Evolutionary conservation across 495 filamentous ascomycete species (phyloP).

Genomic region (Talaromyces wortmannii): DNA sequence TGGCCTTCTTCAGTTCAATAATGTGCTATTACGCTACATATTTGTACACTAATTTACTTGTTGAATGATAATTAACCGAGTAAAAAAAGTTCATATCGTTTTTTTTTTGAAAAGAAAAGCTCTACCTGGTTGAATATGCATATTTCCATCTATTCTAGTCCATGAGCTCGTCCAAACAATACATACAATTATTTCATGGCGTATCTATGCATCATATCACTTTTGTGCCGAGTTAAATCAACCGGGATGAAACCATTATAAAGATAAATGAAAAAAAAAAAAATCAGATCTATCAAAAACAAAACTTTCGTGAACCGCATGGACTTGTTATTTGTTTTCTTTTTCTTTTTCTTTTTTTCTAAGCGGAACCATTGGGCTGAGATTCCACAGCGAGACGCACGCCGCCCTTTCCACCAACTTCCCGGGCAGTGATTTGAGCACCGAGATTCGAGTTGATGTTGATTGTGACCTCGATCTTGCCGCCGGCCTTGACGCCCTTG

Average conservation of each 20-base stretch:
- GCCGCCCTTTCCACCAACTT: constrained; percentile 79
- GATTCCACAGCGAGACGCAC: constrained; percentile 65
- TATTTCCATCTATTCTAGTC: neutral
- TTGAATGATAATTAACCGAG: too few species aligned
- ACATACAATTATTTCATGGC: neutral
- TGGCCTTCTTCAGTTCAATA: too few species aligned
- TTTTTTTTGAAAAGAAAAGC: neutral
- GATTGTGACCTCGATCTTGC: constrained; percentile 88
- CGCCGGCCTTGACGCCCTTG: constrained; percentile 75
- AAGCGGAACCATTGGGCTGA: constrained; percentile 32
- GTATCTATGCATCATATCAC: neutral
- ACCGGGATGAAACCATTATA: too few species aligned
- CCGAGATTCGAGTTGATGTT: constrained; percentile 72
- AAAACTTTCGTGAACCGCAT: neutral
- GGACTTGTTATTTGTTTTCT: neutral
- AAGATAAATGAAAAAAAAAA: too few species aligned
- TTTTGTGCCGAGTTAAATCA: neutral
- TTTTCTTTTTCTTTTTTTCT: neutral
- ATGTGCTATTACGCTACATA: too few species aligned
- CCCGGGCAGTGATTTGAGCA: constrained; percentile 72
- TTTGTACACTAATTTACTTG: too few species aligned
- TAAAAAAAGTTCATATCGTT: too few species aligned
- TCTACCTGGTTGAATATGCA: neutral
- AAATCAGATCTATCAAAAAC: neutral
- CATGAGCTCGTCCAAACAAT: neutral